Evolutionary conservation across 768 basidiomycete species (phyloP).

Genomic region (Floccularia luteovirens): DNA sequence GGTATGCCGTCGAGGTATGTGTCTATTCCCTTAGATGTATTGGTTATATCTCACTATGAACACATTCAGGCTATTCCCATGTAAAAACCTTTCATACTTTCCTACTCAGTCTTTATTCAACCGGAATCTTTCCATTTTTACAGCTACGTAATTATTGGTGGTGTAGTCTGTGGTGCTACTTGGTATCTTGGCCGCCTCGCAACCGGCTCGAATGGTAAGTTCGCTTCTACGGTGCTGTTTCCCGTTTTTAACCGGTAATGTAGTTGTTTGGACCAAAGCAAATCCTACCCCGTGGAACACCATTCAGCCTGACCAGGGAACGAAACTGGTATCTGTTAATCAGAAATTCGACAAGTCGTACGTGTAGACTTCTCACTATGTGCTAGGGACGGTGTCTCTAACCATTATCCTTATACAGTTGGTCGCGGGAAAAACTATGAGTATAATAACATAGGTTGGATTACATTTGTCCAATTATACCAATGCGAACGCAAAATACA

Average conservation of each 20-base stretch:
- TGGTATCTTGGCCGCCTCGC: slow-evolving; percentile 69
- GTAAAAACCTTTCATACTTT: slow-evolving; percentile 20
- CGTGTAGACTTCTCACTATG: slow-evolving; percentile 15
- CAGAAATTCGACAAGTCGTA: slow-evolving; percentile 73
- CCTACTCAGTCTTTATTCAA: neutral
- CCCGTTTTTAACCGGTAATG: neutral
- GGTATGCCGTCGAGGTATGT: slow-evolving; percentile 68
- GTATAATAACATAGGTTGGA: too few relatives aligned
- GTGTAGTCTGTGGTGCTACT: slow-evolving; percentile 45
- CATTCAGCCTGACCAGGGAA: slow-evolving; percentile 67
- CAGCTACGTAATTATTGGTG: slow-evolving; percentile 45
- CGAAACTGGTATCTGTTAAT: slow-evolving; percentile 62
- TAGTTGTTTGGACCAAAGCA: slow-evolving; percentile 49
- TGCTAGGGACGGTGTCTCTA: neutral
- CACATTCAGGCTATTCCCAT: slow-evolving; percentile 39
- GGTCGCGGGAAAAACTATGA: slow-evolving; percentile 71
- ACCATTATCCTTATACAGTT: slow-evolving; percentile 31
- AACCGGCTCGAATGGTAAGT: slow-evolving; percentile 43
- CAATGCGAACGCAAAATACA: slow-evolving; percentile 10
- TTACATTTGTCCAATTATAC: slow-evolving; percentile 9
- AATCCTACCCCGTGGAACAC: slow-evolving; percentile 91
- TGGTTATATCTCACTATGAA: neutral
- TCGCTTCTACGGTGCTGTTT: neutral
- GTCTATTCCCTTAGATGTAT: neutral
- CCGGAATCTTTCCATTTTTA: neutral